Conservation (phyloP, 1,284 basidiomycete species). For the Boletus austroedulis region DNA sequence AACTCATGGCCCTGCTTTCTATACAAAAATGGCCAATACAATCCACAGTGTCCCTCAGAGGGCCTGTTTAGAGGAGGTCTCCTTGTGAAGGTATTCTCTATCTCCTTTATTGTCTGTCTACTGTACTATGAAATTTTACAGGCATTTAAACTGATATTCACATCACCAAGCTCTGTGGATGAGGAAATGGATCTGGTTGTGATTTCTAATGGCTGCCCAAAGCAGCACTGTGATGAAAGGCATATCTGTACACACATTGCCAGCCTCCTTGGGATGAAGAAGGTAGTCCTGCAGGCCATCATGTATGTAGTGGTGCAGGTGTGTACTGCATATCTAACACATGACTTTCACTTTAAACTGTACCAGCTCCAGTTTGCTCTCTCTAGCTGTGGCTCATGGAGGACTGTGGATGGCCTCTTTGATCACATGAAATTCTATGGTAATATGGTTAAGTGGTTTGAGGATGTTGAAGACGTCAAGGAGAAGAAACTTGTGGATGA, state of each 20-base stretch:
- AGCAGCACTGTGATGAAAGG: not conserved
- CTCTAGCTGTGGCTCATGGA: too few relatives aligned
- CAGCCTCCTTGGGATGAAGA: not conserved
- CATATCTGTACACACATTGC: not conserved
- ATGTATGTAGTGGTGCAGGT: too few relatives aligned
- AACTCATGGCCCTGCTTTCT: conserved; percentile 11
- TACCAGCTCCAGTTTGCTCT: too few relatives aligned
- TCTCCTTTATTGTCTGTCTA: not conserved
- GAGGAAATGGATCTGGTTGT: not conserved
- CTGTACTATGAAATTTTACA: not conserved
- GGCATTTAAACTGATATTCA: not conserved
- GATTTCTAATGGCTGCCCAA: not conserved
- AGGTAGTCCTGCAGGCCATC: too few relatives aligned
- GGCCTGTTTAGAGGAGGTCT: not conserved
- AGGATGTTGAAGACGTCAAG: too few relatives aligned
- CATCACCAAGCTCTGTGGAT: not conserved
- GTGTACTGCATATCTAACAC: too few relatives aligned
- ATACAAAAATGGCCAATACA: not conserved
- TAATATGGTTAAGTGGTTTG: too few relatives aligned
- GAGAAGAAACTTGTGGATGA: too few relatives aligned
- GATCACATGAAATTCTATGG: too few relatives aligned
- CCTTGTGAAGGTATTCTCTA: not conserved
- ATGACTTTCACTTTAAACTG: too few relatives aligned
- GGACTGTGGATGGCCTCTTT: too few relatives aligned
- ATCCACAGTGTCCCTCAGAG: not conserved